Percentiles rank a stretch among this genome's conserved stretches.
Evolutionary conservation across 2,329 filamentous ascomycete species (phyloP).

Genomic region (Fusarium tricinctum): DNA sequence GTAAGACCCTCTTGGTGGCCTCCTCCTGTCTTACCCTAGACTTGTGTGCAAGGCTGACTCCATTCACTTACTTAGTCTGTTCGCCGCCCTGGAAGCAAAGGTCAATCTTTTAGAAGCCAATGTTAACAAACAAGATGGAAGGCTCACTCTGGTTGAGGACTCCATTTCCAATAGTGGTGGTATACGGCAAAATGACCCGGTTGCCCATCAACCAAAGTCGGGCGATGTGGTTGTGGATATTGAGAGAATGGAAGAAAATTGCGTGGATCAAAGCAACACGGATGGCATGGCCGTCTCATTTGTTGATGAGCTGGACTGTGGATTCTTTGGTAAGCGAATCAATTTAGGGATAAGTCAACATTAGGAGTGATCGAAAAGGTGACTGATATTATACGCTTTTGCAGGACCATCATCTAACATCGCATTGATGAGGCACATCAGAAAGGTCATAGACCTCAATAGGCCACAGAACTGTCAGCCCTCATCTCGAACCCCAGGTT

Average conservation of each 20-base stretch:
- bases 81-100: conserved; percentile 8
- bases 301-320: conserved; percentile 21
- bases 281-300: conserved; percentile 16
- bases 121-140: no score
- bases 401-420: conserved; percentile 10
- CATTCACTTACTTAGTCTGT: neutral
- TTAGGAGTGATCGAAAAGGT: no score
- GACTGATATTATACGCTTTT: no score
- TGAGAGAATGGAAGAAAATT: neutral
- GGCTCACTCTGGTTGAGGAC: no score
- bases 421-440: conserved; percentile 4
- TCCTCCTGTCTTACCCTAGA: neutral
- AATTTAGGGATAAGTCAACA: no score
- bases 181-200: no score
- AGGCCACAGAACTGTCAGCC: no score
- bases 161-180: no score
- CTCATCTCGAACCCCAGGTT: neutral
- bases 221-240: neutral
- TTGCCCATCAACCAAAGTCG: no score
- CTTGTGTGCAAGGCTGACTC: neutral
- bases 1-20: neutral
- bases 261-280: neutral
- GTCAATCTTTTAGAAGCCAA: conserved; percentile 6
- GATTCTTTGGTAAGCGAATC: conserved; percentile 6
- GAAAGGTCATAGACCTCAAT: no score